Evolutionary conservation across 371 early-diverging fungal genomes (phyloP), one percentile per base, ranked within the genome.

Genomic region (Mucor irregularis): DNA sequence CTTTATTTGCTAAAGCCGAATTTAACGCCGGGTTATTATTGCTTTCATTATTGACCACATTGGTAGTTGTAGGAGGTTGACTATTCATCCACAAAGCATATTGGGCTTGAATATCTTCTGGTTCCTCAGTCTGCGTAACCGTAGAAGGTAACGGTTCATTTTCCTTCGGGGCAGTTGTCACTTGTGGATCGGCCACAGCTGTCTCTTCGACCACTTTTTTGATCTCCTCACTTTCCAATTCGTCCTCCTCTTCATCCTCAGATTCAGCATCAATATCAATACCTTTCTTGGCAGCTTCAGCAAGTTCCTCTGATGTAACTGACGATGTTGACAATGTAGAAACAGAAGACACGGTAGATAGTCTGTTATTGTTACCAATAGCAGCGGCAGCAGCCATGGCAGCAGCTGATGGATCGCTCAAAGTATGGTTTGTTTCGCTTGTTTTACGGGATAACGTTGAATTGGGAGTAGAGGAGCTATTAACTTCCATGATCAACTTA

Each of bases 1-100:
- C 16, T 33, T 7, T 19, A 13, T 37, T 24, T 53, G 29, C 34
- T 43, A 33, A 19, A 13, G 49, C 33, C 13, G 29, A 16, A 3
- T 35, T 13, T 13, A 34, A n/a, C 5, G n/a, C 14, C 5, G n/a
- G 2, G 5, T 5, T 14, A 34, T 34, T n/a, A n/a, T 4, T 35
- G 4, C 24, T 42, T 16, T 8, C 5, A 17, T 25, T 24, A 25
- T 25, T 42, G 42, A 13, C 9, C 19, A 29, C 21, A 37, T 5
- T 14, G n/a, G 34, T 22, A 16, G 31, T 49, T 0, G 33, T 44
- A 42, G 14, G 24, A 7, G 42, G 45, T 42, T 74, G 74, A 25
- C 65, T 74, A 52, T 65, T 70, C 57, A 68, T 66, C 74, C 74
- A 74, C 66, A 69, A 62, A 42, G 74, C 62, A 58, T 74, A 74